phyloP scores from a whole-genome alignment of 768 basidiomycete species.

The Suillus subluteus region DNA sequence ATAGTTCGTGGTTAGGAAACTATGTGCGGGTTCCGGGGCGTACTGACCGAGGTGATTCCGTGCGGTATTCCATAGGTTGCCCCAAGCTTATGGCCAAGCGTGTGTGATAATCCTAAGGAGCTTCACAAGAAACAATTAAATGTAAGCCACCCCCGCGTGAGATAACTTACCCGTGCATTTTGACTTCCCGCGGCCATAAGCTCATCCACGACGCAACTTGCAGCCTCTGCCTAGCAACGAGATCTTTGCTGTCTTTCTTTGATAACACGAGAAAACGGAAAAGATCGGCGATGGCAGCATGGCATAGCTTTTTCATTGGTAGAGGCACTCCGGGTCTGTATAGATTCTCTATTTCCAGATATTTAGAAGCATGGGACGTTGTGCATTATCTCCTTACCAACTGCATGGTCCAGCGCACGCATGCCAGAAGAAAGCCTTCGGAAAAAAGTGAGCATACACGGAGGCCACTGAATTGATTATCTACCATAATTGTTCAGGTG shows the following conservation, averaged over 20 bases:
- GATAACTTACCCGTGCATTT: conserved; percentile 52
- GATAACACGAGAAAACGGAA: conserved; percentile 74
- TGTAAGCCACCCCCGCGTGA: conserved; percentile 1
- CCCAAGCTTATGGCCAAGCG: conserved; percentile 74
- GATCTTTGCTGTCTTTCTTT: conserved; percentile 57
- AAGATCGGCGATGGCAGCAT: conserved; percentile 68
- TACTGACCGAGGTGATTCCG: conserved; percentile 78
- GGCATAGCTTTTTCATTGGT: conserved; percentile 66
- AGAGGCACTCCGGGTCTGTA: conserved; percentile 59
- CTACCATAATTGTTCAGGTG: conserved; percentile 77
- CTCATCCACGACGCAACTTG: conserved; percentile 84
- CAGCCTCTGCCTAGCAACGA: conserved; percentile 68
- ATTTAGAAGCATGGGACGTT: conserved; percentile 5
- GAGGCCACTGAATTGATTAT: conserved; percentile 21
- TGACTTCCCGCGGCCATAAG: conserved; percentile 65
- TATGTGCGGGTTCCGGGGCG: neutral
- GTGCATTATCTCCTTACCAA: conserved; percentile 48
- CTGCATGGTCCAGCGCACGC: conserved; percentile 77
- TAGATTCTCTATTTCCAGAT: conserved; percentile 46
- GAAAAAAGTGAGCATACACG: conserved; percentile 12
- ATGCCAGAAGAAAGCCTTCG: conserved; percentile 78
- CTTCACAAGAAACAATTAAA: conserved; percentile 34
- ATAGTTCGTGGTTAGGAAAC: conserved; percentile 12
- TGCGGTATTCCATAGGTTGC: conserved; percentile 78
- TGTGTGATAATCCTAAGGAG: conserved; percentile 74